Evolutionary conservation across 805 yeast genomes (phyloP).

Genomic region (Torulaspora microellipsoides): DNA sequence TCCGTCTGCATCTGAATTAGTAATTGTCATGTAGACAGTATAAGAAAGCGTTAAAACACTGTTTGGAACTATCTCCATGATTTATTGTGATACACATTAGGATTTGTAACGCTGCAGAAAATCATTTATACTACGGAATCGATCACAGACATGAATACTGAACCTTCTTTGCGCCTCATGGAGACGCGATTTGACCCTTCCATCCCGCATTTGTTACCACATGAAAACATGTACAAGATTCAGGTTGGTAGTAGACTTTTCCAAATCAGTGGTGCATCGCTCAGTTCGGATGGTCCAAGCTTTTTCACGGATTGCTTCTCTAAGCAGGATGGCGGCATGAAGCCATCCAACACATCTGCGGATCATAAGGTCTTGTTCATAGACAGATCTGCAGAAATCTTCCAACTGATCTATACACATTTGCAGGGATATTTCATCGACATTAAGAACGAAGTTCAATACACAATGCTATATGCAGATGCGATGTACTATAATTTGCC

Average conservation of each 20-base stretch:
- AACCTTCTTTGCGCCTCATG: too few species aligned
- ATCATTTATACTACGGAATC: too few species aligned
- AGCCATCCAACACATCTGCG: slow-evolving; percentile 1
- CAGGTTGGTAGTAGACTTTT: slow-evolving; percentile 65
- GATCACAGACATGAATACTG: too few species aligned
- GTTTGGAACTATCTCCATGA: too few species aligned
- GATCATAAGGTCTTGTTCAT: slow-evolving; percentile 48
- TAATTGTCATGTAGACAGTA: too few species aligned
- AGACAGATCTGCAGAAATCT: slow-evolving; percentile 70
- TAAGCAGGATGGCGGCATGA: slow-evolving; percentile 1
- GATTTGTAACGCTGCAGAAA: too few species aligned
- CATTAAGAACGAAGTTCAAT: slow-evolving; percentile 56
- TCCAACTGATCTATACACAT: slow-evolving; percentile 63
- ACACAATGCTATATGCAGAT: slow-evolving; percentile 60
- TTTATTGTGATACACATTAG: too few species aligned
- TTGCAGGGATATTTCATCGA: slow-evolving; percentile 74
- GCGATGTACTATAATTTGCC: slow-evolving; percentile 66
- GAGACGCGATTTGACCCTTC: slow-evolving; percentile 31
- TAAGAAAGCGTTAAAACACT: too few species aligned
- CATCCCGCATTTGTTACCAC: slow-evolving; percentile 57
- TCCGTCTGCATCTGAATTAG: too few species aligned
- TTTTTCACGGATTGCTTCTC: slow-evolving; percentile 73
- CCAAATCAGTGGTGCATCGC: slow-evolving; percentile 66
- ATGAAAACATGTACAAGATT: slow-evolving; percentile 61
- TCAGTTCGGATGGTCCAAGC: slow-evolving; percentile 83